phyloP scores from a whole-genome alignment of 2,329 filamentous ascomycete genomes.

The Didymella sp. region DNA sequence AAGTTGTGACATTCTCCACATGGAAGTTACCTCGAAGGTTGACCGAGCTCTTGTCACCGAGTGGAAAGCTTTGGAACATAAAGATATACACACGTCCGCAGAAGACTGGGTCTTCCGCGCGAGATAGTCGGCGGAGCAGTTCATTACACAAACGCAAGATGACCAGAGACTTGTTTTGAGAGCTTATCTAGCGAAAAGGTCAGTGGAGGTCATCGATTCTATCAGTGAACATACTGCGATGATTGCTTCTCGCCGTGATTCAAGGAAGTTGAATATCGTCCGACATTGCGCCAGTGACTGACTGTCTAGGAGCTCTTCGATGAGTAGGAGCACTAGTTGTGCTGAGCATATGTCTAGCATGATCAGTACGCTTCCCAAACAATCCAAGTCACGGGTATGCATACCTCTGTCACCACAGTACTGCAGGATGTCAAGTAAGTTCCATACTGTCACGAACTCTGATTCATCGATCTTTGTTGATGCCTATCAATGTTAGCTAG shows the following conservation, averaged over 20 bases:
- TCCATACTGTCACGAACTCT: conserved; percentile 86
- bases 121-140: conserved; percentile 87
- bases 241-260: conserved; percentile 88
- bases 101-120: conserved; percentile 95
- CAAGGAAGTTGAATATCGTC: conserved; percentile 91
- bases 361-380: conserved; percentile 13
- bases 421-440: conserved; percentile 89
- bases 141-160: conserved; percentile 97
- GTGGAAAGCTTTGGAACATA: conserved; percentile 95
- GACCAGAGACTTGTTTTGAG: conserved; percentile 76
- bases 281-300: conserved; percentile 93
- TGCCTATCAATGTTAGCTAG: conserved; percentile 60
- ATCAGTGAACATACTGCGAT: conserved; percentile 66
- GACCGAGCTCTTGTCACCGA: conserved; percentile 96
- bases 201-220: conserved; percentile 26
- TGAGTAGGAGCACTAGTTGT: conserved; percentile 83
- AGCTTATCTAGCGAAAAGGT: conserved; percentile 39
- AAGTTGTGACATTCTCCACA: conserved; percentile 89
- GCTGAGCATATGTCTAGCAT: conserved; percentile 68
- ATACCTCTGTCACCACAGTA: conserved; percentile 83
- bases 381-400: conserved; percentile 52
- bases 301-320: conserved; percentile 94
- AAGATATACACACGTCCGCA: conserved; percentile 98
- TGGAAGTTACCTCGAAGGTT: conserved; percentile 97
- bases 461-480: conserved; percentile 77